These are phyloP conservation scores for Eurotiales sp. DNA, from an alignment of 2,329 filamentous ascomycete genomes.

Conservation along the genomic window DNA sequence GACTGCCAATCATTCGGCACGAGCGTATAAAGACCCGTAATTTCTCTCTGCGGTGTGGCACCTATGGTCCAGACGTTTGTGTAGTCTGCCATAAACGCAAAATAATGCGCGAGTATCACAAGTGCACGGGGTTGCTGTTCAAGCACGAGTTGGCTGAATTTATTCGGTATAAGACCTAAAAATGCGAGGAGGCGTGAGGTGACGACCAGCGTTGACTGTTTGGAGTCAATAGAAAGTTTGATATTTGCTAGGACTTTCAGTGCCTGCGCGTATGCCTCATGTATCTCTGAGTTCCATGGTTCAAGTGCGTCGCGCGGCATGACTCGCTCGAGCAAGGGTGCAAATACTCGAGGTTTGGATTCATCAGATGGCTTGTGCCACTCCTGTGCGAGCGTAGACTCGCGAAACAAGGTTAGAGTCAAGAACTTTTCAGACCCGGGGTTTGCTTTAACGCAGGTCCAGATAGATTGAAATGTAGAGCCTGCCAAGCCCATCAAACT, in stretches of 20 bases:
- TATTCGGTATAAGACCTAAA: conserved; percentile 26
- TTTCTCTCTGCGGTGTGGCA: conserved; percentile 20
- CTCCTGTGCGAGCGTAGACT: background rate
- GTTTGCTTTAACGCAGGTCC: background rate
- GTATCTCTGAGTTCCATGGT: conserved; percentile 7
- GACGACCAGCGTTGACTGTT: background rate
- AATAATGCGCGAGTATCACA: conserved; percentile 32
- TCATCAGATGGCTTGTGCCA: background rate
- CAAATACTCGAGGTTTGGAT: background rate
- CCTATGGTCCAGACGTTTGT: conserved; percentile 22
- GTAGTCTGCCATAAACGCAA: conserved; percentile 20
- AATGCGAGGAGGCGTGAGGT: conserved; percentile 24
- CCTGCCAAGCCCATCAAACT: conserved; percentile 1
- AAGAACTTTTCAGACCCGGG: conserved; percentile 1
- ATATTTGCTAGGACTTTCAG: background rate
- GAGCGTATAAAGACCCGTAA: conserved; percentile 21
- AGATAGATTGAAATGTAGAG: conserved; percentile 3
- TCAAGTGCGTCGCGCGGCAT: conserved; percentile 4
- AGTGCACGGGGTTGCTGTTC: conserved; percentile 29
- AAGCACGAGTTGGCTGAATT: conserved; percentile 28
- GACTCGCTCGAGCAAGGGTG: conserved; percentile 5
- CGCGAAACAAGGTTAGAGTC: conserved; percentile 4
- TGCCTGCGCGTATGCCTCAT: conserved; percentile 6
- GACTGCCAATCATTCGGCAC: conserved; percentile 23
- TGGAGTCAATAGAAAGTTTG: background rate